Percentiles rank a stretch among this genome's conserved stretches.
Evolutionary conservation across 1,284 basidiomycete species (phyloP).

Genomic region (Austroboletus niveus): DNA sequence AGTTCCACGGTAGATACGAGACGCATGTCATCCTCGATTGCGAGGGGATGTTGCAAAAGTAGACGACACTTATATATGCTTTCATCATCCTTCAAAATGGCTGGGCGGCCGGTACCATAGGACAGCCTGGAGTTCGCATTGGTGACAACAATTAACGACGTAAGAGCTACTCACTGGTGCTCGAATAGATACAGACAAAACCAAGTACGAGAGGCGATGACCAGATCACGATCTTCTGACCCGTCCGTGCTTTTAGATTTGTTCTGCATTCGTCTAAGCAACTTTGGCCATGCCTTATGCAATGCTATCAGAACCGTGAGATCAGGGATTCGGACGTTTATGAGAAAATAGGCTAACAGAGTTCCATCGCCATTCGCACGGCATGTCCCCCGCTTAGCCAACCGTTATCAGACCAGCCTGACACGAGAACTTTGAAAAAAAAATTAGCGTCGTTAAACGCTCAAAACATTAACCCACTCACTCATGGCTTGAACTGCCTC

Average conservation of each 20-base stretch:
- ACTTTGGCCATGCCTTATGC: slow-evolving; percentile 84
- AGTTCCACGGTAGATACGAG: slow-evolving; percentile 91
- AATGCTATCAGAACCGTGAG: slow-evolving; percentile 51
- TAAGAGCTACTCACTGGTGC: slow-evolving; percentile 67
- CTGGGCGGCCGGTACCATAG: slow-evolving; percentile 89
- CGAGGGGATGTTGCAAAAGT: slow-evolving; percentile 83
- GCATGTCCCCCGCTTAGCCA: slow-evolving; percentile 92
- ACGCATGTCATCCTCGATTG: slow-evolving; percentile 90
- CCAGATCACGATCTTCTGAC: slow-evolving; percentile 73
- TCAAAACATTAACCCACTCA: slow-evolving; percentile 38
- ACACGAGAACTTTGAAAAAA: slow-evolving; percentile 65
- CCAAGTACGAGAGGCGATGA: slow-evolving; percentile 83
- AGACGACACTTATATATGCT: slow-evolving; percentile 80
- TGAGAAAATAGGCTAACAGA: slow-evolving; percentile 50
- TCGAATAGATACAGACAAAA: slow-evolving; percentile 91
- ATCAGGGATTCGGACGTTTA: slow-evolving; percentile 6
- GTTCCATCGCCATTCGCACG: slow-evolving; percentile 89
- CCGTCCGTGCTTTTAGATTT: slow-evolving; percentile 55
- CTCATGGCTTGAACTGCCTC: slow-evolving; percentile 92
- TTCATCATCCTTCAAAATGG: slow-evolving; percentile 89
- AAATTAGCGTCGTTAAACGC: slow-evolving; percentile 3
- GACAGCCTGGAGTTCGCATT: slow-evolving; percentile 58
- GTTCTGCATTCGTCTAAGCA: slow-evolving; percentile 73
- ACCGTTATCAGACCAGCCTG: slow-evolving; percentile 89
- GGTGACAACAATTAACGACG: not conserved